Evolutionary conservation across 495 filamentous ascomycete genomes (phyloP).

Genomic region (Penicillium bialowiezense): DNA sequence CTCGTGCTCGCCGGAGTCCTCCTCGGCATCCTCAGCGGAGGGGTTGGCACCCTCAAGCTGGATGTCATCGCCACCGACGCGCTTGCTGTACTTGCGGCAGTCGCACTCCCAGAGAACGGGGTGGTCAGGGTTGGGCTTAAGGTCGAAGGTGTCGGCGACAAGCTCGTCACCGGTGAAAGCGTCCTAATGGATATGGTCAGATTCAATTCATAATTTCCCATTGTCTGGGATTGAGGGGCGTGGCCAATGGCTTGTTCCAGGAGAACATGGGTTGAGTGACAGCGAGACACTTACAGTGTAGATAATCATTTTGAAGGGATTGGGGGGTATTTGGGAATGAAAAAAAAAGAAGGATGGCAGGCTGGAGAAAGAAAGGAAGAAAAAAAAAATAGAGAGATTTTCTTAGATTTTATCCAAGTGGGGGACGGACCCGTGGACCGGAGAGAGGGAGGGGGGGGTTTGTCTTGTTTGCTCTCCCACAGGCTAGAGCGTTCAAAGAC

Average conservation of each 20-base stretch:
- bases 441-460: slow-evolving; percentile 28
- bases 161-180: slow-evolving; percentile 88
- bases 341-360: slow-evolving; percentile 16
- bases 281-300: slow-evolving; percentile 62
- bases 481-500: neutral
- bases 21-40: slow-evolving; percentile 85
- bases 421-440: slow-evolving; percentile 18
- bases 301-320: slow-evolving; percentile 75
- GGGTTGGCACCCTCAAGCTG: slow-evolving; percentile 96
- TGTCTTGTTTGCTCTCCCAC: slow-evolving; percentile 20
- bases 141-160: slow-evolving; percentile 86
- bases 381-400: slow-evolving; percentile 14
- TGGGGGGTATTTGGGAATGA: slow-evolving; percentile 12
- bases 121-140: slow-evolving; percentile 63
- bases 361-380: slow-evolving; percentile 28
- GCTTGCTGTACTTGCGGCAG: slow-evolving; percentile 82
- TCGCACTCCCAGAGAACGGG: slow-evolving; percentile 80
- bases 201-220: neutral
- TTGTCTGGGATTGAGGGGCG: too few relatives aligned
- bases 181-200: slow-evolving; percentile 56
- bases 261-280: neutral
- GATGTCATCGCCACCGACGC: slow-evolving; percentile 64
- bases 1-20: slow-evolving; percentile 57
- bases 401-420: slow-evolving; percentile 14
- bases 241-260: too few relatives aligned